phyloP scores from a whole-genome alignment of 2,329 filamentous ascomycete species.

The Trematosphaeria pertusa region DNA sequence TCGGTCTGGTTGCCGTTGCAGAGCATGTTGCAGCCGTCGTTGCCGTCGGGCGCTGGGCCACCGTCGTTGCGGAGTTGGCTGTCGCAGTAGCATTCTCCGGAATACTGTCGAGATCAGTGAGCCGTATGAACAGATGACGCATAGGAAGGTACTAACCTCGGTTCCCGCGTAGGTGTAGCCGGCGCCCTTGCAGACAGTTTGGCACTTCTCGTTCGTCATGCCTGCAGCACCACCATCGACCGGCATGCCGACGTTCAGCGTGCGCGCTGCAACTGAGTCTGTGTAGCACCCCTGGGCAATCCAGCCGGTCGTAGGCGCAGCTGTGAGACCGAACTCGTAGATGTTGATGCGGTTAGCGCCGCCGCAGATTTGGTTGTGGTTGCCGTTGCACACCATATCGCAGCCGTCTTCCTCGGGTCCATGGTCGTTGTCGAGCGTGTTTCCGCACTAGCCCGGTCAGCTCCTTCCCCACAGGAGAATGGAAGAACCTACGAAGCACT shows the following conservation, averaged over 20 bases:
- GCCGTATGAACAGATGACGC: too few relatives aligned
- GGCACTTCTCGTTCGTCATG: slow-evolving; percentile 34
- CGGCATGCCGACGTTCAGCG: slow-evolving; percentile 20
- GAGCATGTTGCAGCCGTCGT: slow-evolving; percentile 49
- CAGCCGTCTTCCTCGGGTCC: slow-evolving; percentile 16
- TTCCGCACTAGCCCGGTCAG: slow-evolving; percentile 17
- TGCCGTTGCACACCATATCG: slow-evolving; percentile 21
- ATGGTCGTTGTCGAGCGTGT: slow-evolving; percentile 21
- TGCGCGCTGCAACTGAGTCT: slow-evolving; percentile 24
- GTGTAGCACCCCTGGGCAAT: slow-evolving; percentile 31
- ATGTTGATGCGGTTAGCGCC: slow-evolving; percentile 32
- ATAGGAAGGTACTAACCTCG: slow-evolving; percentile 11
- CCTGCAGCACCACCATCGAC: slow-evolving; percentile 16
- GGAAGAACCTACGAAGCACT: too few relatives aligned
- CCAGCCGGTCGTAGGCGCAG: slow-evolving; percentile 27
- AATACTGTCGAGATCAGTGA: too few relatives aligned
- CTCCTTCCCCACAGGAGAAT: too few relatives aligned
- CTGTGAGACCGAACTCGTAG: slow-evolving; percentile 17
- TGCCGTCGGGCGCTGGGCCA: slow-evolving; percentile 36
- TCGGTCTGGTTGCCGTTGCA: slow-evolving; percentile 31
- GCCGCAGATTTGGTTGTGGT: slow-evolving; percentile 20
- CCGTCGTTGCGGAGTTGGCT: slow-evolving; percentile 26
- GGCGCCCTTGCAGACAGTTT: slow-evolving; percentile 23
- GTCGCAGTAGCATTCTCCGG: slow-evolving; percentile 33
- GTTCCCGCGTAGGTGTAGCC: slow-evolving; percentile 29